Evolutionary conservation across 2,329 filamentous ascomycete species (phyloP).

Genomic region (Thelonectria olida): DNA sequence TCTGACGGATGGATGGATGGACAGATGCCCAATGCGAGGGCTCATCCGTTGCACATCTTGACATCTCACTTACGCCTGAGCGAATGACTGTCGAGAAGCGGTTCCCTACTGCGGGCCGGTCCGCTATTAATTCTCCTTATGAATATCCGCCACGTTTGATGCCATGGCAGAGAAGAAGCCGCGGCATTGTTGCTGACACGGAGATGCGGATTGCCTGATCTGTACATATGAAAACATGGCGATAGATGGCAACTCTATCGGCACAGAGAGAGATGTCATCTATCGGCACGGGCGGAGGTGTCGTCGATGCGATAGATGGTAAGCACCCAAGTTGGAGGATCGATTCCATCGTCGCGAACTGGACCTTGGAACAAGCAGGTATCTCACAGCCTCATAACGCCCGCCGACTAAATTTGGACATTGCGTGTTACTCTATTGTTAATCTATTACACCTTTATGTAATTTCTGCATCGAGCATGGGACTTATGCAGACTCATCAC

Average conservation of each 20-base stretch:
- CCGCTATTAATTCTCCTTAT: constrained; percentile 3
- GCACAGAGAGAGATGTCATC: neutral
- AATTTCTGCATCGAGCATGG: no score
- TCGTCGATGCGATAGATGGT: no score
- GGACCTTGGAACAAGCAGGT: no score
- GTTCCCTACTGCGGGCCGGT: constrained; percentile 5
- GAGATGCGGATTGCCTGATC: constrained; percentile 9
- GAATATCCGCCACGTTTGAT: neutral
- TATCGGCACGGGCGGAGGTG: no score
- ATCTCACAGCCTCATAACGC: no score
- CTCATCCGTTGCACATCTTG: neutral
- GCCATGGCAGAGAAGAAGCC: neutral
- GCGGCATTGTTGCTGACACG: neutral
- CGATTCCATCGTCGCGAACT: no score
- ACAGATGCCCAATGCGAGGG: neutral
- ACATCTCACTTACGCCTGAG: neutral
- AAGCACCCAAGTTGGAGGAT: no score
- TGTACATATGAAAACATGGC: neutral
- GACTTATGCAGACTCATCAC: no score
- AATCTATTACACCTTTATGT: no score
- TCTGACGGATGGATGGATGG: neutral
- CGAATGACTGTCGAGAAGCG: neutral
- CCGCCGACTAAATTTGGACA: no score
- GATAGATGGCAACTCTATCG: neutral
- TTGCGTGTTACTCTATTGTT: no score